phyloP scores from a whole-genome alignment of 2,329 filamentous ascomycete species.

The Stagonosporopsis rhizophila region DNA sequence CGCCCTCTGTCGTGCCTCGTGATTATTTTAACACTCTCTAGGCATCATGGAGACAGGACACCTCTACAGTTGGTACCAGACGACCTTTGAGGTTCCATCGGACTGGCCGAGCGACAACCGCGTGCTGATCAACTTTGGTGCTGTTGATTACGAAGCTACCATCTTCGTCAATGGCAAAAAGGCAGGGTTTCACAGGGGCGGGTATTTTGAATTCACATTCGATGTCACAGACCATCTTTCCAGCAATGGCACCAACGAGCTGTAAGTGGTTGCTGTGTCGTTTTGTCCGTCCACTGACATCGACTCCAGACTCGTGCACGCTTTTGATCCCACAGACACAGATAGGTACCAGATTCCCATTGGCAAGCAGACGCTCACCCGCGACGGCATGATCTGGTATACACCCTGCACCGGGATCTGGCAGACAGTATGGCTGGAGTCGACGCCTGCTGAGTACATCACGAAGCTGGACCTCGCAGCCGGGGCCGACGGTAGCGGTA shows the following conservation, averaged over 20 bases:
- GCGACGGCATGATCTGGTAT: constrained; percentile 70
- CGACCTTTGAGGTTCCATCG: constrained; percentile 58
- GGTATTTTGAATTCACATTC: constrained; percentile 67
- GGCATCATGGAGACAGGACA: constrained; percentile 52
- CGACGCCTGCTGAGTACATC: constrained; percentile 65
- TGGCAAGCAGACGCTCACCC: constrained; percentile 67
- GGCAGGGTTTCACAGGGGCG: constrained; percentile 63
- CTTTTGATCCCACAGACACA: constrained; percentile 71
- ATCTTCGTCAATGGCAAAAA: constrained; percentile 66
- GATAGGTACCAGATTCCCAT: constrained; percentile 65
- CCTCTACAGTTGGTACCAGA: constrained; percentile 59
- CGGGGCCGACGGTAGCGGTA: constrained; percentile 45
- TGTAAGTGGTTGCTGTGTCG: constrained; percentile 51
- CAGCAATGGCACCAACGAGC: constrained; percentile 58
- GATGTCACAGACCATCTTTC: constrained; percentile 61
- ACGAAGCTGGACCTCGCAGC: constrained; percentile 66
- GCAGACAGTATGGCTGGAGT: constrained; percentile 75
- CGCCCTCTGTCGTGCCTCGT: constrained; percentile 26
- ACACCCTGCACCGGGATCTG: constrained; percentile 76
- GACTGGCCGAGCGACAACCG: constrained; percentile 54
- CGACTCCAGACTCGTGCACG: constrained; percentile 63
- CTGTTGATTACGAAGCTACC: constrained; percentile 64
- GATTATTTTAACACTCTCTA: constrained; percentile 6
- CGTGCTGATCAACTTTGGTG: constrained; percentile 64
- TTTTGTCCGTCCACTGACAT: not conserved